Evolutionary conservation across 108 stramenopile species (phyloP).

Genomic region (Nitzschia inconspicua): DNA sequence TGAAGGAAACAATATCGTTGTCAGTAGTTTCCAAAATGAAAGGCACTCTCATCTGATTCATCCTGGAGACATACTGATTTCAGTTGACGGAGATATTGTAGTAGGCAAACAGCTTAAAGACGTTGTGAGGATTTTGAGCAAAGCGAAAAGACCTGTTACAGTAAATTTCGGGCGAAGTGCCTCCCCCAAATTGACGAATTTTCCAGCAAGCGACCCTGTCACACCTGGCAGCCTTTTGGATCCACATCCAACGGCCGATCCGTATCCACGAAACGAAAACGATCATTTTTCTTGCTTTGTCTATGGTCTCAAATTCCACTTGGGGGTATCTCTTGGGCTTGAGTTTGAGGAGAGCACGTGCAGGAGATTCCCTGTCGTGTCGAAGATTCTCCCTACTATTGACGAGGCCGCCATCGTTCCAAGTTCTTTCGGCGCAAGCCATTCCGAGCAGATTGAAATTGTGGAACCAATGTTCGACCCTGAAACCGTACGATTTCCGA

Average conservation of each 20-base stretch:
- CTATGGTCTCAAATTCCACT: slow-evolving; percentile 8
- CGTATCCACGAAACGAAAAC: no score
- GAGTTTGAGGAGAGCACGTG: slow-evolving; percentile 33
- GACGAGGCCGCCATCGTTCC: slow-evolving; percentile 4
- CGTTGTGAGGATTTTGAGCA: slow-evolving; percentile 40
- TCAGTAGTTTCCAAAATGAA: slow-evolving; percentile 35
- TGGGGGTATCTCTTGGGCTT: slow-evolving; percentile 26
- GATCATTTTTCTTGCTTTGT: no score
- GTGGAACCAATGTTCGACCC: slow-evolving; percentile 5
- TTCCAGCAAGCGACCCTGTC: no score
- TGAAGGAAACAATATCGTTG: slow-evolving; percentile 30
- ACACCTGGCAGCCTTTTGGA: no score
- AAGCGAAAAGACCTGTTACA: slow-evolving; percentile 39
- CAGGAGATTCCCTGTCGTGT: slow-evolving; percentile 34
- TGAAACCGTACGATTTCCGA: slow-evolving; percentile 25
- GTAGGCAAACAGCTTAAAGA: slow-evolving; percentile 19
- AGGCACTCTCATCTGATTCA: slow-evolving; percentile 16
- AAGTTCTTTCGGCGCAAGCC: slow-evolving; percentile 9
- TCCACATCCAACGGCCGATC: no score
- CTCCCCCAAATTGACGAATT: no score
- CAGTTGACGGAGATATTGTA: slow-evolving; percentile 30
- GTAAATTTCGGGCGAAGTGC: slow-evolving; percentile 30
- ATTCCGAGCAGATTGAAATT: slow-evolving; percentile 20
- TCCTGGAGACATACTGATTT: slow-evolving; percentile 43
- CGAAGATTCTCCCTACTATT: slow-evolving; percentile 2